Base-by-base conservation (phyloP, 192 early-diverging fungal species). In the Coemansia sp. region DNA sequence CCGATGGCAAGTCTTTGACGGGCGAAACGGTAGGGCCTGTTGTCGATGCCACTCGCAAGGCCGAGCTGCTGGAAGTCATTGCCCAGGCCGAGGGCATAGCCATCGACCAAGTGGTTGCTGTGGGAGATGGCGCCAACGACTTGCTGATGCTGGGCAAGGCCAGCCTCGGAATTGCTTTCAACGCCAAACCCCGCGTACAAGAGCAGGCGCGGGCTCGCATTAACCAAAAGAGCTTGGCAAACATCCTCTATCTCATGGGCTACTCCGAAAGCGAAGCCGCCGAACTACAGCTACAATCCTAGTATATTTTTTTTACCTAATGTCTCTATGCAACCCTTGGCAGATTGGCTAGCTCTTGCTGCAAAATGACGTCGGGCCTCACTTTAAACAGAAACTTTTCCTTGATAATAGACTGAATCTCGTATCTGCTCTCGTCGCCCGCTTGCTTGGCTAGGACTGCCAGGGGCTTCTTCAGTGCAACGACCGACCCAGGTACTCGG, bases 111-210 rank as follows among this genome's bases (percentile, higher is more conserved):
- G 93, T 99, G 20, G 91, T 97, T 69, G 97, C 97, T 11, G 92
- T 99, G 0, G 97, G 97, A 33, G 97, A 99, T 75, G 97, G 97
- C 28, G 97, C 97, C 25, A 99, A 99, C 68, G 97, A 99, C 76
- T 75, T 99, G 65, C 86, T 87, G 74, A 99, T 99, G 97, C 75
- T 99, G 42, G 91, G 85, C 23, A 93, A 91, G 59, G 91, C 95
- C 50, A 95, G 97, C 42, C 77, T 97, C 7, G 97, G 97, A 0
- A 95, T 99, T 65, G 97, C 97, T 0, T 99, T 95, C 75, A 97
- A 97, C 63, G 97, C 97, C 14, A 99, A 99, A 66, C 96, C 96
- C 14, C 85, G 88, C n/a, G 97, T 99, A 3, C 97, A 99, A 70
- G 83, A 95, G 75, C 84, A 92, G 83, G 94, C 94, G 0, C 77